A percentile compares a stretch with the other conserved stretches of the same genome.
Evolutionary conservation across 345 rosid genomes (phyloP).

Genomic region (Crucihimalaya himalaica): DNA sequence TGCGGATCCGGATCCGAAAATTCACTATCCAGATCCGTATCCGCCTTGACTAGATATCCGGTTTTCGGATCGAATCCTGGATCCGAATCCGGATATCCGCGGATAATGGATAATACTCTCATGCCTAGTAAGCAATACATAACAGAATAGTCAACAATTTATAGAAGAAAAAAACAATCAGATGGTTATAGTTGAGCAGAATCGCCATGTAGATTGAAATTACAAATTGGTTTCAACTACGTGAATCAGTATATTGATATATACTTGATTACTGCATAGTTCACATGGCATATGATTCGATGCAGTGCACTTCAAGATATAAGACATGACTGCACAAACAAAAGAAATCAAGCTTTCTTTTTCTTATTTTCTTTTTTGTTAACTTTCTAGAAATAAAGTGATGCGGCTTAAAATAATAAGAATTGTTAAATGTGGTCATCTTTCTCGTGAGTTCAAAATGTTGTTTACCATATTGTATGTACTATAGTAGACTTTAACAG

Average conservation of each 20-base stretch:
- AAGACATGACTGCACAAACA: slow-evolving; percentile 37
- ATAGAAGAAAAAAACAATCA: neutral
- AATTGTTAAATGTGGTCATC: neutral
- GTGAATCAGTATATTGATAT: neutral
- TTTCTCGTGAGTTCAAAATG: neutral
- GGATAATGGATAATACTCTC: too few relatives aligned
- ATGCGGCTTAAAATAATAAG: neutral
- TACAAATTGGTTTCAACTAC: neutral
- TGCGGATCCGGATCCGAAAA: too few relatives aligned
- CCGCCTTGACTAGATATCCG: too few relatives aligned
- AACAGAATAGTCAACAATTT: neutral
- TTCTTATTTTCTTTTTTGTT: neutral
- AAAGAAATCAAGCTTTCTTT: slow-evolving; percentile 24
- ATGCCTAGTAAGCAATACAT: neutral
- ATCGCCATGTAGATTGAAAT: neutral
- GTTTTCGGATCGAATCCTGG: too few relatives aligned
- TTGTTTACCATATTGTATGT: neutral
- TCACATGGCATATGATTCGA: slow-evolving; percentile 37
- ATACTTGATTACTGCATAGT: slow-evolving; percentile 3
- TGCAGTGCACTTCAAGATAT: slow-evolving; percentile 24
- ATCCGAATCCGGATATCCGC: too few relatives aligned
- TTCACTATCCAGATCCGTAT: too few relatives aligned
- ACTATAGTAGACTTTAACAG: slow-evolving; percentile 3
- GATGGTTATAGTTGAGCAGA: slow-evolving; percentile 12
- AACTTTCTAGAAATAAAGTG: neutral